A percentile compares a stretch with the other conserved stretches of the same genome.
Evolutionary conservation across 2,329 filamentous ascomycete species (phyloP).

Genomic region (Eutypa lata): DNA sequence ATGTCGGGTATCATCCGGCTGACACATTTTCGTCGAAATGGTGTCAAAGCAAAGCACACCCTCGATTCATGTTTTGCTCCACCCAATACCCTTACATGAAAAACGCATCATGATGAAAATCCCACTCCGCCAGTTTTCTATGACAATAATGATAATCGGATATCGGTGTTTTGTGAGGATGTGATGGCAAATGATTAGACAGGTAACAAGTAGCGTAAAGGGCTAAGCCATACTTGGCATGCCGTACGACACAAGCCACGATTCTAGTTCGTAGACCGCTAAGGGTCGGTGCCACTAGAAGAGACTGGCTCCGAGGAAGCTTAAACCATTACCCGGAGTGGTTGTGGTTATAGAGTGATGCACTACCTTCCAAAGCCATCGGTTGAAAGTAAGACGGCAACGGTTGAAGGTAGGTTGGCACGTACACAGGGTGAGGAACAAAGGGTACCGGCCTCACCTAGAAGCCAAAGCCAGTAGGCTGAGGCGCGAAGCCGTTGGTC

Average conservation of each 20-base stretch:
- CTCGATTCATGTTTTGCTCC: not conserved
- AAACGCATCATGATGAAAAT: not conserved
- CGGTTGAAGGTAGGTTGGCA: not conserved
- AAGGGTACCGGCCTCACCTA: conserved; percentile 33
- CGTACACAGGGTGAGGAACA: not conserved
- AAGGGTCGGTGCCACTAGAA: not conserved
- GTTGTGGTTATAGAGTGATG: not conserved
- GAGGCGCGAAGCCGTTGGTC: conserved; percentile 84
- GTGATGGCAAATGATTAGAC: no score
- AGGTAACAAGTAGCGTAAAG: not conserved
- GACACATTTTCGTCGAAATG: not conserved
- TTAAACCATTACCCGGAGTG: not conserved
- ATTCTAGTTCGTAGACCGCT: not conserved
- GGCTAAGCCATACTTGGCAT: not conserved
- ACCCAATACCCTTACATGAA: not conserved
- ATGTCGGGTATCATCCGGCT: not conserved
- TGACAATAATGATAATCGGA: not conserved
- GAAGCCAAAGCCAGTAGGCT: conserved; percentile 75
- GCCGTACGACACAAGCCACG: not conserved
- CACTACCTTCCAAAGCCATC: not conserved
- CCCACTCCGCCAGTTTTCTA: not conserved
- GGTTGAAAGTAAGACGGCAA: not conserved
- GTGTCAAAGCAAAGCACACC: not conserved
- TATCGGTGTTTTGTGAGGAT: not conserved
- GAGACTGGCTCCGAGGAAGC: not conserved